Evolutionary conservation across 345 rosid genomes (phyloP).

Genomic region (Nephelium lappaceum): DNA sequence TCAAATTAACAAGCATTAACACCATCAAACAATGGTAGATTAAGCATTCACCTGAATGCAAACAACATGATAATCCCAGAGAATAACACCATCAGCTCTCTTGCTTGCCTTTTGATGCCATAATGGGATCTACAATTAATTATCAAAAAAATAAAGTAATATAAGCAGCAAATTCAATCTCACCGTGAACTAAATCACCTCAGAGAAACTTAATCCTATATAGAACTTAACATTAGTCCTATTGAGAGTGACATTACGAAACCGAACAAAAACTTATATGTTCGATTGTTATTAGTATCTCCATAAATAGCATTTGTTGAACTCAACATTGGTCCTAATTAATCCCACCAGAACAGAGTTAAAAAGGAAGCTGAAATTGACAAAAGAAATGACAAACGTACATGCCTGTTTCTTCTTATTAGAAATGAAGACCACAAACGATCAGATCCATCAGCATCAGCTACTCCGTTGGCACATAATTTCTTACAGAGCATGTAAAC

Average conservation of each 20-base stretch:
- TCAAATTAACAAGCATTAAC: no score
- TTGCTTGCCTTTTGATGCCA: slow-evolving; percentile 95
- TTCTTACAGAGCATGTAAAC: slow-evolving; percentile 78
- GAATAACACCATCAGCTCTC: slow-evolving; percentile 76
- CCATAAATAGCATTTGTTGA: background rate
- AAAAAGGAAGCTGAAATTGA: background rate
- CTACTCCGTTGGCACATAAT: slow-evolving; percentile 47
- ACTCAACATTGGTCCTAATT: no score
- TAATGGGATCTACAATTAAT: slow-evolving; percentile 64
- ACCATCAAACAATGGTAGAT: background rate
- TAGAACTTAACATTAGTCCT: background rate
- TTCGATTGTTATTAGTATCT: background rate
- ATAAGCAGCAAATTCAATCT: background rate
- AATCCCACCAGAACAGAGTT: background rate
- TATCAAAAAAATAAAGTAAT: slow-evolving; percentile 7
- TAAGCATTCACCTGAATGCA: slow-evolving; percentile 66
- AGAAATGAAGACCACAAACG: slow-evolving; percentile 78
- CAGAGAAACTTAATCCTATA: background rate
- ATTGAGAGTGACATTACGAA: background rate
- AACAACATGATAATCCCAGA: slow-evolving; percentile 91
- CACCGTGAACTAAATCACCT: background rate
- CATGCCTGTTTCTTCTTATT: slow-evolving; percentile 84
- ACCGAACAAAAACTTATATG: background rate
- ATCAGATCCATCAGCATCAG: slow-evolving; percentile 63
- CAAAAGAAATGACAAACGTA: background rate